Base-by-base conservation (phyloP, 1,284 basidiomycete genomes). In the Austroboletus novae-zelandiae region DNA sequence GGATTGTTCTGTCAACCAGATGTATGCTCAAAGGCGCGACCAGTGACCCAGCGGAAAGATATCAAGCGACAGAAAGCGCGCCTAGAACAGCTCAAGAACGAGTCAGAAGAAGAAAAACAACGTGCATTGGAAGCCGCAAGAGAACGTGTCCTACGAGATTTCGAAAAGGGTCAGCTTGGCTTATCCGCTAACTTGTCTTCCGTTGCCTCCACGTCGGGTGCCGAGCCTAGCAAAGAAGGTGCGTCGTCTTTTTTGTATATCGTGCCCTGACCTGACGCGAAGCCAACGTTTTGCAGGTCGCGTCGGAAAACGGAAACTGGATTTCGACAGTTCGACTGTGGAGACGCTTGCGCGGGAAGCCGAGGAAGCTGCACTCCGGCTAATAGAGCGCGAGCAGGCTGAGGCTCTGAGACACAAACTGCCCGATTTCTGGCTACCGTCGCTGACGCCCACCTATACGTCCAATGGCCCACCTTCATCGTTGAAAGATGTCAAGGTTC, bases 371-470 rank as follows among this genome's bases (percentile, higher is more conserved):
- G 94, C 94, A 0, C 71, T 94, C 44, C 79, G 77, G 29, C 74
- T 84, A 58, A 91, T 97, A 39, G 91, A 94, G 64, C 77, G 77
- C 25, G 94, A 98, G 67, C 90, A 93, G 63, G 84, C 85, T 0
- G 91, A 93, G 54, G 79, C 86, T 4, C 73, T 95, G 46, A 89
- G 87, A 53, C 80, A 83, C 51, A 96, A 96, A 67, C 78, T 98
- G 8, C 93, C 94, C 0, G 92, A 95, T 59, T 98, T 96, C 66
- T 98, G 94, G 94, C 76, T 97, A 40, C 94, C 90, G 17, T 91
- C 84, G 0, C 71, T 96, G 32, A 92, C 94, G 0, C 94, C 94
- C 0, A 89, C 88, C 2, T 86, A 87, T 60, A 71, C 80, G 0
- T 80, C 79, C 6, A 74, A 59, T 27, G 84, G 85, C 0, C 83